A percentile compares a stretch with the other conserved stretches of the same genome.
phyloP scores from a whole-genome alignment of 2,329 filamentous ascomycete genomes.

The Neofusicoccum umdonicola region DNA sequence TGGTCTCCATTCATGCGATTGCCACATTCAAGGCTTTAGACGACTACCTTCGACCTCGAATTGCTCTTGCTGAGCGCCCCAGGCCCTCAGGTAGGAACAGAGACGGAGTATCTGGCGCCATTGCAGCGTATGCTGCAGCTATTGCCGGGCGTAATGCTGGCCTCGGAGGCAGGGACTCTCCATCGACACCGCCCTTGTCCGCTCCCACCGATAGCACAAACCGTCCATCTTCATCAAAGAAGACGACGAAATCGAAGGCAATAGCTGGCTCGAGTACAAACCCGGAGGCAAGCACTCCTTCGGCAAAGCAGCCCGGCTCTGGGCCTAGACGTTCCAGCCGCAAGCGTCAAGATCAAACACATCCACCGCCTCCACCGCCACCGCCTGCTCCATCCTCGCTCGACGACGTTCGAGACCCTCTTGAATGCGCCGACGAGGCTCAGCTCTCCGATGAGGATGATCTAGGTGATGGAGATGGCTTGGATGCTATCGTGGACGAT shows the following conservation, averaged over 20 bases:
- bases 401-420: slow-evolving; percentile 49
- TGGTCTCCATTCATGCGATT: slow-evolving; percentile 98
- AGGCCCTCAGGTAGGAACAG: slow-evolving; percentile 54
- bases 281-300: slow-evolving; percentile 45
- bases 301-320: slow-evolving; percentile 52
- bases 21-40: slow-evolving; percentile 96
- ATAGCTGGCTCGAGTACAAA: slow-evolving; percentile 46
- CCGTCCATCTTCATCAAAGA: slow-evolving; percentile 29
- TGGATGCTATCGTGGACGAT: slow-evolving; percentile 88
- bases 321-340: slow-evolving; percentile 62
- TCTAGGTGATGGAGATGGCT: slow-evolving; percentile 59
- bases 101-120: slow-evolving; percentile 63
- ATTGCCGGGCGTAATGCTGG: slow-evolving; percentile 53
- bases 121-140: slow-evolving; percentile 77
- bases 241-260: slow-evolving; percentile 31
- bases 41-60: slow-evolving; percentile 89
- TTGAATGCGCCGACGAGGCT: slow-evolving; percentile 93
- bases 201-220: slow-evolving; percentile 33
- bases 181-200: slow-evolving; percentile 33
- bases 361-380: slow-evolving; percentile 52
- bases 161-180: slow-evolving; percentile 30
- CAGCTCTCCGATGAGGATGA: slow-evolving; percentile 73
- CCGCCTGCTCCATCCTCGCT: slow-evolving; percentile 36
- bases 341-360: slow-evolving; percentile 46
- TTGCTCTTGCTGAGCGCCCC: slow-evolving; percentile 75